phyloP scores from a whole-genome alignment of 805 yeast genomes.

The Pichia nanzhaoensis region DNA sequence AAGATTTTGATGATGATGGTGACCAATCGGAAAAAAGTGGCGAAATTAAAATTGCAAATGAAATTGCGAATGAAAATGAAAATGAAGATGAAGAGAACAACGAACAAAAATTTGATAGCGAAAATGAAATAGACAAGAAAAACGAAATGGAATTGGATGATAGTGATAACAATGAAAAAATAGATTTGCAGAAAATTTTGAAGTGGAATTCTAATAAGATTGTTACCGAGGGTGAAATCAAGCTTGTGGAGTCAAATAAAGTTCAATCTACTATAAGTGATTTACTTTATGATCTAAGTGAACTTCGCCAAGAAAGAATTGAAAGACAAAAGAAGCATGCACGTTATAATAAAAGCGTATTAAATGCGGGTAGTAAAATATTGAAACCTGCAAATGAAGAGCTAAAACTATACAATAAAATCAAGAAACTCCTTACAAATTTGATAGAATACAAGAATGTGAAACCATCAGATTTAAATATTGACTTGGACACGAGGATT shows the following conservation, averaged over 20 bases:
- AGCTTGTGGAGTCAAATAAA: slow-evolving; percentile 18
- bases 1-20: slow-evolving; percentile 2
- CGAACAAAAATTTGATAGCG: slow-evolving; percentile 6
- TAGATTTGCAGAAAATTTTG: slow-evolving; percentile 26
- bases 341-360: slow-evolving; percentile 12
- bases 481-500: slow-evolving; percentile 35
- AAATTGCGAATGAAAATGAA: slow-evolving; percentile 1
- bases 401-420: slow-evolving; percentile 34
- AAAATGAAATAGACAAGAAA: slow-evolving; percentile 3
- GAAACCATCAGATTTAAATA: slow-evolving; percentile 29
- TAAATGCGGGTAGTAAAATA: slow-evolving; percentile 16
- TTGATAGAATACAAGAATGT: slow-evolving; percentile 26
- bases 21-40: background rate
- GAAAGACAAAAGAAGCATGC: slow-evolving; percentile 8
- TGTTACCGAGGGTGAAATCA: slow-evolving; percentile 22
- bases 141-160: slow-evolving; percentile 7
- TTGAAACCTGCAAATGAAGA: slow-evolving; percentile 40
- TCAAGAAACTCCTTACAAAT: slow-evolving; percentile 39
- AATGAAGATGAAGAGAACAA: slow-evolving; percentile 5
- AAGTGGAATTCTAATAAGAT: slow-evolving; percentile 24
- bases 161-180: slow-evolving; percentile 10
- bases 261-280: slow-evolving; percentile 36
- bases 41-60: background rate
- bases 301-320: slow-evolving; percentile 41
- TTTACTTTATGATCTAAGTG: slow-evolving; percentile 42